These are phyloP conservation scores for Saccharomycopsis synnaedendra DNA, from an alignment of 805 yeast genomes.

Conservation along the genomic window DNA sequence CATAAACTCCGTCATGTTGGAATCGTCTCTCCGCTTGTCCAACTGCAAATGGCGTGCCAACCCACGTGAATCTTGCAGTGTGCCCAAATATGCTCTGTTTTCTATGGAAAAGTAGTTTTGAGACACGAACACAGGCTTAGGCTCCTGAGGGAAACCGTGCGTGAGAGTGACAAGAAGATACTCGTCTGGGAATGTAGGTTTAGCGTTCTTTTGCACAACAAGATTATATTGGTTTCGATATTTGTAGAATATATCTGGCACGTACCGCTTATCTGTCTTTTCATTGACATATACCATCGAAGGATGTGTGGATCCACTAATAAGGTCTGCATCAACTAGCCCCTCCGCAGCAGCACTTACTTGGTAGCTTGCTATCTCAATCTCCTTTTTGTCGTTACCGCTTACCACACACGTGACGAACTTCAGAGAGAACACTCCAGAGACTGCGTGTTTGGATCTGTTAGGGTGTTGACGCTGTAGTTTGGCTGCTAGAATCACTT, in stretches of 20 bases:
- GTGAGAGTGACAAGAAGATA: slow-evolving; percentile 76
- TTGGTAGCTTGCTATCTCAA: slow-evolving; percentile 85
- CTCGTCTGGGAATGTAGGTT: slow-evolving; percentile 90
- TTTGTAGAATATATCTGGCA: slow-evolving; percentile 87
- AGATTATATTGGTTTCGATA: slow-evolving; percentile 80
- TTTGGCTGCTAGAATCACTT: slow-evolving; percentile 71
- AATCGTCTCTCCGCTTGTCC: slow-evolving; percentile 17
- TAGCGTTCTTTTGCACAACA: slow-evolving; percentile 79
- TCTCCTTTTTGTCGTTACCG: slow-evolving; percentile 82
- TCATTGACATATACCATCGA: slow-evolving; percentile 72
- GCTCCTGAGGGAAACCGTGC: slow-evolving; percentile 75
- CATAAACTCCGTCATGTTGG: slow-evolving; percentile 25
- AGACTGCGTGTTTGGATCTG: slow-evolving; percentile 47
- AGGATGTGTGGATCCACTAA: slow-evolving; percentile 85
- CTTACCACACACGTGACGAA: slow-evolving; percentile 89
- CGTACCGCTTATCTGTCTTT: slow-evolving; percentile 65
- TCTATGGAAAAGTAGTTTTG: slow-evolving; percentile 53
- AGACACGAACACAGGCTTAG: slow-evolving; percentile 28
- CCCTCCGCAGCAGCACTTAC: slow-evolving; percentile 84
- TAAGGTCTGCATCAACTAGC: slow-evolving; percentile 72
- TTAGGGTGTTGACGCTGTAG: slow-evolving; percentile 62
- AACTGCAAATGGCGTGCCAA: slow-evolving; percentile 38
- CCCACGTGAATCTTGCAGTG: slow-evolving; percentile 52
- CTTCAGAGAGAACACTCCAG: slow-evolving; percentile 69
- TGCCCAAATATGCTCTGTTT: slow-evolving; percentile 67